Conservation (phyloP, 805 yeast species). For the Naumovozyma dairenensis region DNA sequence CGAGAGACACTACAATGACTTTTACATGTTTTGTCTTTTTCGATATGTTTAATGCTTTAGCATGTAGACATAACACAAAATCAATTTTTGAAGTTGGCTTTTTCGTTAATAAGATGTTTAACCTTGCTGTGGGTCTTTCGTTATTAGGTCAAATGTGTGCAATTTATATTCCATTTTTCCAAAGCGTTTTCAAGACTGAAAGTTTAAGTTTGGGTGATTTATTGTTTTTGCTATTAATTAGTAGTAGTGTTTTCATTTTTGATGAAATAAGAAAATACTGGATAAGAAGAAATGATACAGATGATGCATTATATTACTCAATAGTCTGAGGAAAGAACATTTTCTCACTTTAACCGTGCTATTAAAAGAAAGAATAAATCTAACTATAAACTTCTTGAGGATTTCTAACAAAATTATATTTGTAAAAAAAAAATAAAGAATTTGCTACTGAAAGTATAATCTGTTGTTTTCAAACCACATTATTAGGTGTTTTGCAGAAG, state of each 20-base stretch:
- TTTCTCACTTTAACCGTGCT: too few species aligned
- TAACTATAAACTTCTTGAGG: too few species aligned
- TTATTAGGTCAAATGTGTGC: conserved; percentile 87
- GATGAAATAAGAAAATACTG: conserved; percentile 70
- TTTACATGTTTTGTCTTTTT: conserved; percentile 92
- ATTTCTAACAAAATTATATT: too few species aligned
- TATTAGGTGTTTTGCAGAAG: too few species aligned
- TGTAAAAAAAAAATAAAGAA: too few species aligned
- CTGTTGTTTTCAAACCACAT: too few species aligned
- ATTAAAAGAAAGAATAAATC: too few species aligned
- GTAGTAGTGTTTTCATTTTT: conserved; percentile 75
- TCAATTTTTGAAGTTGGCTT: conserved; percentile 77
- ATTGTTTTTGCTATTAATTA: conserved; percentile 45
- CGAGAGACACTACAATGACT: conserved; percentile 98
- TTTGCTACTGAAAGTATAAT: too few species aligned
- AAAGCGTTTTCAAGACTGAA: conserved; percentile 88
- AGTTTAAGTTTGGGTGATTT: conserved; percentile 68
- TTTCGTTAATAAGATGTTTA: conserved; percentile 77
- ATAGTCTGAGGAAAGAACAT: too few species aligned
- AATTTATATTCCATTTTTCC: conserved; percentile 88
- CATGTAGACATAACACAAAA: conserved; percentile 83
- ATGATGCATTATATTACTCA: conserved; percentile 10
- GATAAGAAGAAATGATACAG: conserved; percentile 13
- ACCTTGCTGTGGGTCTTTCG: conserved; percentile 82
- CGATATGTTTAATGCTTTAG: conserved; percentile 93